phyloP scores from a whole-genome alignment of 2,329 filamentous ascomycete genomes.

The Niveomyces coronatus region DNA sequence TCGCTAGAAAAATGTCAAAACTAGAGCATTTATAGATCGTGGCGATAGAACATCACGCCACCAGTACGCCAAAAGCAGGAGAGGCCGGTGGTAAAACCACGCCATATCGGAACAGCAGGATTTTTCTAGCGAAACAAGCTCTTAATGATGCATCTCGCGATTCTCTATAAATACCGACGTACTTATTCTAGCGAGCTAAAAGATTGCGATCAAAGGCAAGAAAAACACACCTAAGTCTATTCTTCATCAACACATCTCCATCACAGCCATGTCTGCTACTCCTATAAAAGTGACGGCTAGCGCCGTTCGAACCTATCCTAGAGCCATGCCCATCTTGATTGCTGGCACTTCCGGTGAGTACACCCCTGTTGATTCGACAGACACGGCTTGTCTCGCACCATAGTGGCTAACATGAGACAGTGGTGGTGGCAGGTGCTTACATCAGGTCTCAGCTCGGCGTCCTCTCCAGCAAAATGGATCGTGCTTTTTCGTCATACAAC shows the following conservation, averaged over 20 bases:
- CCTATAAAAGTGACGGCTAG: slow-evolving; percentile 4
- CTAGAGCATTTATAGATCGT: no score
- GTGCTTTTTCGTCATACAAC: slow-evolving; percentile 28
- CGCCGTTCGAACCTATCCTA: slow-evolving; percentile 5
- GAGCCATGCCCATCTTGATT: slow-evolving; percentile 3
- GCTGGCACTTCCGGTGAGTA: slow-evolving; percentile 5
- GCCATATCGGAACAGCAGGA: slow-evolving; percentile 8
- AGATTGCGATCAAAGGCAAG: no score
- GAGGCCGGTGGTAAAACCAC: slow-evolving; percentile 4
- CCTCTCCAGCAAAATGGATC: slow-evolving; percentile 26
- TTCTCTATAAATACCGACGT: no score
- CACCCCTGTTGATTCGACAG: not conserved
- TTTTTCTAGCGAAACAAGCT: not conserved
- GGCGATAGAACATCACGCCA: slow-evolving; percentile 6
- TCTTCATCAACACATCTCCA: not conserved
- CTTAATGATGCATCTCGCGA: not conserved
- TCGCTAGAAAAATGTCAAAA: no score
- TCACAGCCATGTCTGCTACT: slow-evolving; percentile 3
- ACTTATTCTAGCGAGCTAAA: no score
- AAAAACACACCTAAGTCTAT: not conserved
- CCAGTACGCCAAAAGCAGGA: slow-evolving; percentile 6
- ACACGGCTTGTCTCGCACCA: no score
- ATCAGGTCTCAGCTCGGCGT: slow-evolving; percentile 22
- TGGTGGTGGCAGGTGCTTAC: slow-evolving; percentile 20
- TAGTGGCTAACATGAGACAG: slow-evolving; percentile 10